phyloP scores from a whole-genome alignment of 257 asterid genomes.

The Schizonepeta tenuifolia region DNA sequence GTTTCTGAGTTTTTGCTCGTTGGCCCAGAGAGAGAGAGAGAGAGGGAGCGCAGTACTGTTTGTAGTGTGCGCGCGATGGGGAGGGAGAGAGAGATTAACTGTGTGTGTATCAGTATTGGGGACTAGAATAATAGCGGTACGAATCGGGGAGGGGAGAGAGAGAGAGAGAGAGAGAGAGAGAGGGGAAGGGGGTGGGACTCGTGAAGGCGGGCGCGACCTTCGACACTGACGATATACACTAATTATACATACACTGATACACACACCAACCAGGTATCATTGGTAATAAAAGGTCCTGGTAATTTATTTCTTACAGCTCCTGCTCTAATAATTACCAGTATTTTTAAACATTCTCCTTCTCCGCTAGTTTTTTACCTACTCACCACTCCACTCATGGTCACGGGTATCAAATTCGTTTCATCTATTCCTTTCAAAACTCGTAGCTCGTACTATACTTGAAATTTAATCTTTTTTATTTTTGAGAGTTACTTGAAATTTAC shows the following conservation, averaged over 20 bases:
- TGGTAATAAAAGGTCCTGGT: constrained; percentile 13
- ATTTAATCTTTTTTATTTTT: no score
- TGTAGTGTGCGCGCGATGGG: constrained; percentile 15
- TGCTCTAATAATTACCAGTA: background rate
- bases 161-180: background rate
- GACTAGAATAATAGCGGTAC: constrained; percentile 36
- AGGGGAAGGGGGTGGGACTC: constrained; percentile 37
- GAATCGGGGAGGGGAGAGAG: constrained; percentile 12
- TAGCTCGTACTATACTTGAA: no score
- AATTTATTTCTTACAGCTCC: constrained; percentile 23
- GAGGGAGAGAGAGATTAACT: constrained; percentile 20
- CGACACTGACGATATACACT: constrained; percentile 31
- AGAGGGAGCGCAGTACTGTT: constrained; percentile 22
- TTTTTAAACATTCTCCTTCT: background rate
- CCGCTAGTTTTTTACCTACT: background rate
- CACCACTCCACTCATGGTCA: no score
- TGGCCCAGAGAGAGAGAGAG: constrained; percentile 22
- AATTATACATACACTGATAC: background rate
- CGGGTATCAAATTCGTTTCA: no score
- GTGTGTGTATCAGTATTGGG: constrained; percentile 33
- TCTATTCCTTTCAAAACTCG: no score
- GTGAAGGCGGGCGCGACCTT: constrained; percentile 47
- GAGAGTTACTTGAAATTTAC: no score
- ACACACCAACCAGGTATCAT: background rate
- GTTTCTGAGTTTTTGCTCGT: constrained; percentile 36